Evolutionary conservation across 192 early-diverging fungal genomes (phyloP), one percentile per base, ranked within the genome.

Genomic region (Coemansia aciculifera): DNA sequence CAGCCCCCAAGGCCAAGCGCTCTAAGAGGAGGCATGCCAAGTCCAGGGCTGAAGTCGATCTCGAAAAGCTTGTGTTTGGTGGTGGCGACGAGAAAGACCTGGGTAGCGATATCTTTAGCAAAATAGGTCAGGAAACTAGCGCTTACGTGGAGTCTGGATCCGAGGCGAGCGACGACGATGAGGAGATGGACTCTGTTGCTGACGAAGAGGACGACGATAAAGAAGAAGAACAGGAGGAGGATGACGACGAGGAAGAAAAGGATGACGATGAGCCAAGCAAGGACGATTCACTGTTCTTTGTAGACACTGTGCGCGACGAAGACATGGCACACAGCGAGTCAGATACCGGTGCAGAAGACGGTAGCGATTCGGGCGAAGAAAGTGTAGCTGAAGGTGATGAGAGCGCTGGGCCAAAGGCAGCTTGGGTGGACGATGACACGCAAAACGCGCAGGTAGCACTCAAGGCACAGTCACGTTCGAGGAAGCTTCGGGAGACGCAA

Each of bases 351-450:
- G 31, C 29, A 15, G 54, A 54, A 13, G 24, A 31, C 2, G 15
- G 13, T 13, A 38, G 11, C 43, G 42, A 39, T 17, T 63, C 46
- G 24, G 64, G 56, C 17, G 29, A 66, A 5, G 70, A 59, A 15
- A 62, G 48, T 15, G 79, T 79, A 56, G 79, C 78, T 11, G 59
- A 77, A 36, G 85, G 59, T 57, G 71, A 9, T 42, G 68, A 44
- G 79, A 52, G 43, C 51, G 32, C 48, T 23, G 44, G 54, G 59
- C 37, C 69, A 69, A 29, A 66, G 17, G 69, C 90, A 0, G 94
- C 89, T 21, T 98, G 95, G 94, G 73, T 84, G 7, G 94, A 98
- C 66, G 87, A 89, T 3, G 91, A 91, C 54, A 93, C 91, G 59
- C 86, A 90, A 51, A 75, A 87, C 39, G 71, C 89, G 5, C 71